A percentile compares a stretch with the other conserved stretches of the same genome.
Evolutionary conservation across 805 yeast species (phyloP).

Genomic region (Teunomyces lycoperdinae): DNA sequence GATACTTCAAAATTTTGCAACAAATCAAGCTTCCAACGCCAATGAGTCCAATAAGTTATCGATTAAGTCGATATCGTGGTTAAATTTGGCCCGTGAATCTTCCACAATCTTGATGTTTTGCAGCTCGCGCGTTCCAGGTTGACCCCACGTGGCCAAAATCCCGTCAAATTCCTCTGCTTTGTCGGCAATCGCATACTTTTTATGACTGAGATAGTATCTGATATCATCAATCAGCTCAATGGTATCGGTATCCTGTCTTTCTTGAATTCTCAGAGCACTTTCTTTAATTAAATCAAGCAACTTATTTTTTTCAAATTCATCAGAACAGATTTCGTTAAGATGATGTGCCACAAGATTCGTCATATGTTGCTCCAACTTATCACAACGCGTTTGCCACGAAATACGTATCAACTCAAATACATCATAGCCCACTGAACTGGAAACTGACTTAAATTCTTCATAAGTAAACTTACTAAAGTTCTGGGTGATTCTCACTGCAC

Average conservation of each 20-base stretch:
- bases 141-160: constrained; percentile 13
- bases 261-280: constrained; percentile 54
- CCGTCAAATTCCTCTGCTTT: constrained; percentile 26
- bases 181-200: constrained; percentile 31
- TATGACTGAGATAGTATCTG: constrained; percentile 52
- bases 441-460: constrained; percentile 17
- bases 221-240: constrained; percentile 79
- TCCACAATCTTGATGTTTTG: constrained; percentile 18
- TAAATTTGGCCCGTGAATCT: constrained; percentile 17
- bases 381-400: constrained; percentile 67
- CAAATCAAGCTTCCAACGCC: constrained; percentile 26
- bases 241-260: constrained; percentile 72
- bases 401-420: constrained; percentile 58
- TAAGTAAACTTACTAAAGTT: constrained; percentile 17
- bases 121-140: constrained; percentile 5
- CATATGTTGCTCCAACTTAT: constrained; percentile 60
- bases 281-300: constrained; percentile 26
- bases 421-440: constrained; percentile 28
- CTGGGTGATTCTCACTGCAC: constrained; percentile 49
- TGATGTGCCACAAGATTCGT: constrained; percentile 58
- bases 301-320: constrained; percentile 26
- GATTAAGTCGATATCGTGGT: constrained; percentile 27
- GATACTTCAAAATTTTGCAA: neutral
- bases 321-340: constrained; percentile 32
- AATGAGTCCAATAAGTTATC: constrained; percentile 26